Conservation (phyloP, 2,329 filamentous ascomycete species). For the Teratosphaeria nubilosa region DNA sequence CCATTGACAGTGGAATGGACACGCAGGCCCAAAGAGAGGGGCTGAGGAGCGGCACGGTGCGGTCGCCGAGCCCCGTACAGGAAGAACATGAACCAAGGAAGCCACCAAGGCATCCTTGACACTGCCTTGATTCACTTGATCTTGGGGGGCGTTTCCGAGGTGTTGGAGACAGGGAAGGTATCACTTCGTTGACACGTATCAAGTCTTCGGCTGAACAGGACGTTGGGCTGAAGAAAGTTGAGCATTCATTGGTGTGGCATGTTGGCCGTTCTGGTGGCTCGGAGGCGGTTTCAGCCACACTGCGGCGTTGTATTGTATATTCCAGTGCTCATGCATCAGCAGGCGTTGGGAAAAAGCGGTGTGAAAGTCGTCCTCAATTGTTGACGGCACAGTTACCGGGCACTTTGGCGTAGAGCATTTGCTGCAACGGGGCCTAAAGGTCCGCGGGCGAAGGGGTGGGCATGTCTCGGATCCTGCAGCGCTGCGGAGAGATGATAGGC, state of each 20-base stretch:
- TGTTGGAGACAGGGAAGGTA: background rate
- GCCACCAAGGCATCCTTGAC: slow-evolving; percentile 17
- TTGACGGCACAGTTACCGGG: background rate
- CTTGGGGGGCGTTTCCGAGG: background rate
- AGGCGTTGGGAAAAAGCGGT: background rate
- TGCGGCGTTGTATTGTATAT: background rate
- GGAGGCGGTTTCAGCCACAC: background rate
- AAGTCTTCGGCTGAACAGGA: background rate
- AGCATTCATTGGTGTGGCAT: background rate
- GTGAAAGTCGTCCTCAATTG: background rate
- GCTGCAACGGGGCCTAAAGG: background rate
- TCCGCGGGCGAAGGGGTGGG: background rate
- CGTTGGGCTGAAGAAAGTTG: background rate
- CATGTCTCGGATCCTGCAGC: background rate
- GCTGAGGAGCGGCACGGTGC: slow-evolving; percentile 19
- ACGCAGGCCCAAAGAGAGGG: slow-evolving; percentile 15
- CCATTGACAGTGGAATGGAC: slow-evolving; percentile 17
- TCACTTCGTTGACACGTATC: background rate
- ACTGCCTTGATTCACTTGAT: background rate
- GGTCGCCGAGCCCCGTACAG: slow-evolving; percentile 18
- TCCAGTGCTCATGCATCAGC: background rate
- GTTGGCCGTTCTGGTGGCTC: background rate
- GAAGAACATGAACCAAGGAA: slow-evolving; percentile 16
- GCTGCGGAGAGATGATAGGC: background rate
- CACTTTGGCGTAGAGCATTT: background rate